Evolutionary conservation across 192 early-diverging fungal genomes (phyloP).

Genomic region (Gryganskiella cystojenkinii): DNA sequence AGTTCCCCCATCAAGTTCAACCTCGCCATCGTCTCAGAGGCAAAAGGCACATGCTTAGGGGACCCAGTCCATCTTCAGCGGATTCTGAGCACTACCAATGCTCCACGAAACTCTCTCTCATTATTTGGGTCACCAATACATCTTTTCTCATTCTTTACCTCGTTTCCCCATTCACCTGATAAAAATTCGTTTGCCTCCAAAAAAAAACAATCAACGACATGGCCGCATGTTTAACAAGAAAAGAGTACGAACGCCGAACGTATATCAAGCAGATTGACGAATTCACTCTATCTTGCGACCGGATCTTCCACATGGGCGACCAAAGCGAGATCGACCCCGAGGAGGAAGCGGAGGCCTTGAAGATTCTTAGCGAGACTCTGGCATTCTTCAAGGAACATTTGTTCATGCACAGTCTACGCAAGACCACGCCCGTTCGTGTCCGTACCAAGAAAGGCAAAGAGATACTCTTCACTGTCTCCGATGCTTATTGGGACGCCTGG

Average conservation of each 20-base stretch:
- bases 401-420: constrained; percentile 18
- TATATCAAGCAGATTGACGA: constrained; percentile 32
- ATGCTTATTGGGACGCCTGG: constrained; percentile 18
- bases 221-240: background rate
- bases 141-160: too few relatives aligned
- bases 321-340: constrained; percentile 19
- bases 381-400: constrained; percentile 7
- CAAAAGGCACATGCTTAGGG: too few relatives aligned
- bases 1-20: too few relatives aligned
- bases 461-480: constrained; percentile 17
- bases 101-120: too few relatives aligned
- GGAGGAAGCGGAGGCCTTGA: constrained; percentile 18
- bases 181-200: too few relatives aligned
- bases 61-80: too few relatives aligned
- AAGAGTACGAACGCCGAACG: constrained; percentile 19
- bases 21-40: too few relatives aligned
- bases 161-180: too few relatives aligned
- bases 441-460: constrained; percentile 5
- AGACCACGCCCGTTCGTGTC: constrained; percentile 2
- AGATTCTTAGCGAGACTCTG: constrained; percentile 6
- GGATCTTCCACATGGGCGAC: constrained; percentile 18
- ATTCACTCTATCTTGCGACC: constrained; percentile 14
- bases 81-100: too few relatives aligned
- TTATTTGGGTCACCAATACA: too few relatives aligned
- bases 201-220: background rate